Percentiles rank a stretch among this genome's conserved stretches.
Conservation (phyloP, 257 asterid genomes). For the Salvia rosmarinus region DNA sequence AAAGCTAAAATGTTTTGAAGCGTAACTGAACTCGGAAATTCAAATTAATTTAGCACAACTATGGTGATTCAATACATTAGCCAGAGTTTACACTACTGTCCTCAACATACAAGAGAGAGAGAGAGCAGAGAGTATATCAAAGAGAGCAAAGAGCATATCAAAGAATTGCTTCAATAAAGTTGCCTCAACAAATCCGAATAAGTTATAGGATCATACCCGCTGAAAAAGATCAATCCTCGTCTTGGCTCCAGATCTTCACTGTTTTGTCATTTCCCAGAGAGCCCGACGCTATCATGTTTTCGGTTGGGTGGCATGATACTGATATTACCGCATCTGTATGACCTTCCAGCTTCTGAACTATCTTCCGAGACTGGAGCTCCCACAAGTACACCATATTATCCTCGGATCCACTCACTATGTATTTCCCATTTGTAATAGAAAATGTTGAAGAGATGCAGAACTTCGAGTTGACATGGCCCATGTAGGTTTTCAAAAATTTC, state of each 20-base stretch:
- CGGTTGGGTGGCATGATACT: conserved; percentile 82
- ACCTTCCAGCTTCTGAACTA: conserved; percentile 95
- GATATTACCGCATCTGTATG: conserved; percentile 78
- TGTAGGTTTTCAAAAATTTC: conserved; percentile 85
- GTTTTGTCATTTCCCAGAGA: conserved; percentile 85
- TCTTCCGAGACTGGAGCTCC: conserved; percentile 90
- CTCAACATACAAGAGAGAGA: conserved; percentile 14
- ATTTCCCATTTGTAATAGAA: conserved; percentile 85
- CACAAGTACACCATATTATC: conserved; percentile 77
- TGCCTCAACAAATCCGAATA: neutral
- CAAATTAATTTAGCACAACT: neutral
- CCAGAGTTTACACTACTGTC: neutral
- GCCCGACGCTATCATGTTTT: conserved; percentile 84
- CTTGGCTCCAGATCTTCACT: conserved; percentile 78
- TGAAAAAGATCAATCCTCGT: conserved; percentile 44
- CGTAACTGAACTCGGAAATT: neutral
- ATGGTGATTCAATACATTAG: neutral
- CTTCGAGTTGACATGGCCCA: conserved; percentile 80
- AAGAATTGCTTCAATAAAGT: conserved; percentile 14
- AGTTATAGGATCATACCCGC: neutral
- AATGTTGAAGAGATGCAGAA: conserved; percentile 79
- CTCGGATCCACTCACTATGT: conserved; percentile 94
- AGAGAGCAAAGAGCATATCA: conserved; percentile 12
- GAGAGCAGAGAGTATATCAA: neutral
- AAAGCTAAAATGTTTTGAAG: neutral